These are phyloP conservation scores for Aspergillus cavernicola DNA, from an alignment of 495 filamentous ascomycete genomes.

Conservation along the genomic window DNA sequence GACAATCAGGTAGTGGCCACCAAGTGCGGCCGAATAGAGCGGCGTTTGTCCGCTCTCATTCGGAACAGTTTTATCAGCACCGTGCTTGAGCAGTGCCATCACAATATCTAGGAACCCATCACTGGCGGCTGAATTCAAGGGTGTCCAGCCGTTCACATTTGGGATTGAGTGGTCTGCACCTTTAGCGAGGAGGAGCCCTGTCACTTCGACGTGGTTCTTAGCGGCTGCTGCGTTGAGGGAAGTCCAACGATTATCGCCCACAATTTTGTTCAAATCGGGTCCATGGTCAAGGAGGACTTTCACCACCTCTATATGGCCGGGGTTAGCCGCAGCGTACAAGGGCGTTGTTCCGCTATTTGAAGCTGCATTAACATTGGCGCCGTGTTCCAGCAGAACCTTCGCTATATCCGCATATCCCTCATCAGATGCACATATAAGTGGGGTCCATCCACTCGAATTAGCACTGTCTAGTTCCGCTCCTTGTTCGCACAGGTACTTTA, in stretches of 20 bases:
- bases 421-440: not conserved
- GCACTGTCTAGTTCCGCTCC: not conserved
- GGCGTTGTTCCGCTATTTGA: not conserved
- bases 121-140: constrained; percentile 11
- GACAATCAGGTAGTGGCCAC: too few species aligned
- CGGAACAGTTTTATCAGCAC: constrained; percentile 7
- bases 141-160: constrained; percentile 7
- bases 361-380: not conserved
- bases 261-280: not conserved
- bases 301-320: not conserved
- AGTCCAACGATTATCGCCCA: not conserved
- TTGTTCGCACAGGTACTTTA: not conserved
- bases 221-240: not conserved
- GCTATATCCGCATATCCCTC: not conserved
- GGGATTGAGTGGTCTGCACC: constrained; percentile 11
- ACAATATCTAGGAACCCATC: not conserved
- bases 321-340: not conserved
- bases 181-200: constrained; percentile 4
- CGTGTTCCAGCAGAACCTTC: not conserved
- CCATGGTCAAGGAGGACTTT: not conserved
- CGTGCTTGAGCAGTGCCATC: constrained; percentile 4
- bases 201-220: not conserved
- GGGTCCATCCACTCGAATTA: not conserved
- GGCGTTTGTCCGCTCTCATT: too few species aligned
- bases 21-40: too few species aligned